Base-by-base conservation (phyloP, 2,329 filamentous ascomycete genomes). In the Ustulina deusta region DNA sequence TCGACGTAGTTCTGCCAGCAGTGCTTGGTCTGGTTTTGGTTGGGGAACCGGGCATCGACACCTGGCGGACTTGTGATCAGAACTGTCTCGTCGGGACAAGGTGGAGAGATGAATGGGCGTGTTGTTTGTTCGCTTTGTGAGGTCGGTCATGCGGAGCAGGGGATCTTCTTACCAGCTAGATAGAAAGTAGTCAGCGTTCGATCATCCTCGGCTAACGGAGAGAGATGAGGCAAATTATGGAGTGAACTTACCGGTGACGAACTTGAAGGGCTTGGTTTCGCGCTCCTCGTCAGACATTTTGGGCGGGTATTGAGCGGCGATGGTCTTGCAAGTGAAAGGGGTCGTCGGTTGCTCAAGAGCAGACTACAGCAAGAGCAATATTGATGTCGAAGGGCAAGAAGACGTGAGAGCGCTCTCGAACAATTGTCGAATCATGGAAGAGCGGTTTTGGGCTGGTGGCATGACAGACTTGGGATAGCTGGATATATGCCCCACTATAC, bases 1-100 rank as follows among this genome's bases (percentile, higher is more conserved):
- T 99, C 96, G 86, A 99, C 96, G 86, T 99, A 99, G 90, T 99
- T 99, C 84, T 99, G 97, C 96, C 96, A 99, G 93, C 96, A 99
- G 90, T 99, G 94, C 92, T 97, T 97, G 85, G 94, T 92, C 87
- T 96, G 93, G 87, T 99, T 99, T 87, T 90, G 86, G 88, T 99
- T 97, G 80, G 96, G 96, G 87, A 98, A 99, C 83, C 96, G 95
- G 84, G 96, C 96, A 83, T 99, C 96, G 87, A 97, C 97, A 87
- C 96, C 96, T 97, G 78, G n/a, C 62, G 55, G 71, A 32, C 20
- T 77, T 71, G 74, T 71, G 72, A 51, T 69, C 54, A 66, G 63
- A 61, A 59, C 38, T 22, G 40, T 52, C 55, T 61, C 34, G 20
- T 52, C 20, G 54, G 11, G 7, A 36, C 13, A 6, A 15, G 22